Evolutionary conservation across 129 eudicot genomes (phyloP).

Genomic region (Saussurea involucrata): DNA sequence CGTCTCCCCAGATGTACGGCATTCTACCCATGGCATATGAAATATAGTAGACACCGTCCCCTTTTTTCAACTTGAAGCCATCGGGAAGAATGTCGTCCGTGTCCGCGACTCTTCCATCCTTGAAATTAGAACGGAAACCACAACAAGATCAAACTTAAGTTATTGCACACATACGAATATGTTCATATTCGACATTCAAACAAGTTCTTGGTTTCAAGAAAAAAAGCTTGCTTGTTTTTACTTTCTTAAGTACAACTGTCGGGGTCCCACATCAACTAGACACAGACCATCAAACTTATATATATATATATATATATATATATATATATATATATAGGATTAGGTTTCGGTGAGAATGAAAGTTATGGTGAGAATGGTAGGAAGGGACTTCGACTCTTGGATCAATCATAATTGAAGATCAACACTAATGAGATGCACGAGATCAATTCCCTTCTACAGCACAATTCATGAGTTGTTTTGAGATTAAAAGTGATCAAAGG

Average conservation of each 20-base stretch:
- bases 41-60: slow-evolving; percentile 69
- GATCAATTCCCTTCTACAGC: too few relatives aligned
- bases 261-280: neutral
- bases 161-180: neutral
- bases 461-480: too few relatives aligned
- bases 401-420: too few relatives aligned
- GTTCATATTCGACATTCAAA: neutral
- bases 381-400: too few relatives aligned
- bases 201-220: neutral
- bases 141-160: neutral
- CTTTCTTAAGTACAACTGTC: neutral
- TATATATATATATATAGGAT: too few relatives aligned
- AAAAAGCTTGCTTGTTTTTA: neutral
- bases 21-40: slow-evolving; percentile 94
- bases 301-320: too few relatives aligned
- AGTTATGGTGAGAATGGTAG: too few relatives aligned
- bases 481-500: too few relatives aligned
- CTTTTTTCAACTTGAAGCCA: slow-evolving; percentile 67
- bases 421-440: too few relatives aligned
- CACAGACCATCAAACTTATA: neutral
- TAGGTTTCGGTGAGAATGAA: too few relatives aligned
- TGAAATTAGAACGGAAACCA: slow-evolving; percentile 10
- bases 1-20: slow-evolving; percentile 79
- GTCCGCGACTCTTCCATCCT: slow-evolving; percentile 87
- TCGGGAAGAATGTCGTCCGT: slow-evolving; percentile 78